Conservation (phyloP, 768 basidiomycete species). For the Omphalotus guepiniiformis region DNA sequence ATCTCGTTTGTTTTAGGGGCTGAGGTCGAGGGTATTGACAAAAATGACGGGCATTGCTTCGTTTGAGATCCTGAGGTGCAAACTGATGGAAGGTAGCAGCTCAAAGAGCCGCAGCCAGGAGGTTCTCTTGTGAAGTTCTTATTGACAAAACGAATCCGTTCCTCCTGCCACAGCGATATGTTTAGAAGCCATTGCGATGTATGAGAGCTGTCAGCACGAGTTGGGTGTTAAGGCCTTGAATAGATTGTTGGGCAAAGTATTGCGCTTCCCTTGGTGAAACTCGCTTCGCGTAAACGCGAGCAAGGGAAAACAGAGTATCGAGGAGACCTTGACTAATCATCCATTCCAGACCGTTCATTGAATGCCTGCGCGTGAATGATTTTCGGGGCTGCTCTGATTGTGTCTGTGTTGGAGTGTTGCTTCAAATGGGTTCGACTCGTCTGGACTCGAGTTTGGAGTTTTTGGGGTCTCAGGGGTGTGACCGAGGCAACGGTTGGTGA, state of each 20-base stretch:
- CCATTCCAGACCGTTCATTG: conserved; percentile 66
- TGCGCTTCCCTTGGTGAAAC: conserved; percentile 85
- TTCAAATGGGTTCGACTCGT: conserved; percentile 58
- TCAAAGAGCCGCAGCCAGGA: background rate
- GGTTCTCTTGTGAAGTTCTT: background rate
- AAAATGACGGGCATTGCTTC: conserved; percentile 8
- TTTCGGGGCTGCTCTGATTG: no score
- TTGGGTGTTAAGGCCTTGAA: no score
- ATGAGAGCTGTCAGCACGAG: no score
- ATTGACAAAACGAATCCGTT: background rate
- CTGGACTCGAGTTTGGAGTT: conserved; percentile 20
- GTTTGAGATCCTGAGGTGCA: no score
- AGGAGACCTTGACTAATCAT: conserved; percentile 70
- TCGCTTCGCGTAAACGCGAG: conserved; percentile 59
- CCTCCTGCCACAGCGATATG: background rate
- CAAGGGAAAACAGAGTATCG: conserved; percentile 58
- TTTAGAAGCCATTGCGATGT: no score
- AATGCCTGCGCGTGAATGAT: conserved; percentile 28
- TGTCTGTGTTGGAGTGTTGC: conserved; percentile 40
- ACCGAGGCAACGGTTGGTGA: conserved; percentile 24
- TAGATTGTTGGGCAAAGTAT: conserved; percentile 80
- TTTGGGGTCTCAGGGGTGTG: no score
- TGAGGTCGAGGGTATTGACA: conserved; percentile 77
- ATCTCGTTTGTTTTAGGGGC: conserved; percentile 40
- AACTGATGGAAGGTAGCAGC: no score